Percentiles rank a stretch among this genome's conserved stretches.
Conservation (phyloP, 768 basidiomycete genomes). For the Macrolepiota albuminosa region DNA sequence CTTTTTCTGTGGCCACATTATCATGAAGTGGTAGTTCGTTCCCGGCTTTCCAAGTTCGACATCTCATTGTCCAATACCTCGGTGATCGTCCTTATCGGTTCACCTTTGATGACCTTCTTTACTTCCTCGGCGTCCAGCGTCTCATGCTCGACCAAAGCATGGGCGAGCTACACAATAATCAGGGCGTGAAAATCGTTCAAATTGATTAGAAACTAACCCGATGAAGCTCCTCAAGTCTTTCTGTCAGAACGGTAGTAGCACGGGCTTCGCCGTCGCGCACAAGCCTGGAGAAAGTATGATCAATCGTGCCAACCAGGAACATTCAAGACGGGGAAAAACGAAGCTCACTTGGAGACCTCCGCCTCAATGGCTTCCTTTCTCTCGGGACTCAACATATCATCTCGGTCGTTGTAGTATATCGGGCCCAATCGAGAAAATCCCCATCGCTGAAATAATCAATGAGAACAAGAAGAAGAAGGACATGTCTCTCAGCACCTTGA, state of each 20-base stretch:
- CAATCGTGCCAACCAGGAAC: background rate
- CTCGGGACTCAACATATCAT: slow-evolving; percentile 64
- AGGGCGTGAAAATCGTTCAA: slow-evolving; percentile 5
- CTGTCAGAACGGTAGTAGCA: slow-evolving; percentile 57
- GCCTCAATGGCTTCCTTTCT: slow-evolving; percentile 84
- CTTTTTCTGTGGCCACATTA: background rate
- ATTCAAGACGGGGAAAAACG: background rate
- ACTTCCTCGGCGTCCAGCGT: slow-evolving; percentile 88
- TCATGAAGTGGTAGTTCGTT: slow-evolving; percentile 8
- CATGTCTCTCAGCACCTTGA: slow-evolving; percentile 55
- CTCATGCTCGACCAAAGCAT: slow-evolving; percentile 92
- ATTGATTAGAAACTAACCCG: slow-evolving; percentile 37
- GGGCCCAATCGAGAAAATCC: slow-evolving; percentile 85
- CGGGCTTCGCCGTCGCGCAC: slow-evolving; percentile 69
- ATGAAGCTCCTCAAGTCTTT: slow-evolving; percentile 72
- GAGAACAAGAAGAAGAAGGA: background rate
- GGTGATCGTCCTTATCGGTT: slow-evolving; percentile 66
- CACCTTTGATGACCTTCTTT: slow-evolving; percentile 76
- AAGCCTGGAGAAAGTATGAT: slow-evolving; percentile 33
- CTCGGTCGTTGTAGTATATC: slow-evolving; percentile 72
- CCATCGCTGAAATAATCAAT: slow-evolving; percentile 46
- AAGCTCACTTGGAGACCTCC: slow-evolving; percentile 74
- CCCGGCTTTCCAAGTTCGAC: slow-evolving; percentile 26
- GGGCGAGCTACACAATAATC: slow-evolving; percentile 58
- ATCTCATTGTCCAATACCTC: slow-evolving; percentile 62